A percentile compares a stretch with the other conserved stretches of the same genome.
phyloP scores from a whole-genome alignment of 306 rosid species.

The Sindora glabra region DNA sequence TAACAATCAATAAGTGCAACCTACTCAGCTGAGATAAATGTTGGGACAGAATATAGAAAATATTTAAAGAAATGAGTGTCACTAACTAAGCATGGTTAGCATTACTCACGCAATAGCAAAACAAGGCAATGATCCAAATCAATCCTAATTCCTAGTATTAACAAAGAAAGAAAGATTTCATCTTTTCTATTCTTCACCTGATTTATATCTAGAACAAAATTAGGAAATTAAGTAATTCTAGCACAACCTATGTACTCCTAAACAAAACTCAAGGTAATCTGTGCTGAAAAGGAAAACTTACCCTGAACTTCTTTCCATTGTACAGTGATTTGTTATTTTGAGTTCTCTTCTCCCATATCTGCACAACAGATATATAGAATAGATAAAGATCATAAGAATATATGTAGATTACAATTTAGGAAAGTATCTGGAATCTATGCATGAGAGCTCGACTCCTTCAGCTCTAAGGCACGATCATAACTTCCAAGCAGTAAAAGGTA shows the following conservation, averaged over 20 bases:
- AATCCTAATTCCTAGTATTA: background rate
- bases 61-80: background rate
- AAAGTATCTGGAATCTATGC: background rate
- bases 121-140: background rate
- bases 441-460: background rate
- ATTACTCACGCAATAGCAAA: background rate
- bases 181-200: background rate
- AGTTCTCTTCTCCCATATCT: slow-evolving; percentile 79
- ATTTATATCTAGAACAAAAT: background rate
- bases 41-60: too few species aligned
- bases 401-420: background rate
- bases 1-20: too few species aligned
- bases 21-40: too few species aligned
- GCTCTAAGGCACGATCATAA: background rate
- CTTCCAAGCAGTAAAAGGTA: background rate
- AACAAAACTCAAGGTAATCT: background rate
- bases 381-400: background rate
- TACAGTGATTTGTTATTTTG: slow-evolving; percentile 54
- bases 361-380: background rate
- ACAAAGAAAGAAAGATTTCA: background rate
- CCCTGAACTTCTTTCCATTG: slow-evolving; percentile 85
- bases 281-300: slow-evolving; percentile 18
- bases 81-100: too few species aligned
- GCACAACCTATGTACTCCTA: background rate
- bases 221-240: background rate